These are phyloP conservation scores for Rossbeevera mucosa DNA, from an alignment of 768 basidiomycete genomes.

Conservation along the genomic window DNA sequence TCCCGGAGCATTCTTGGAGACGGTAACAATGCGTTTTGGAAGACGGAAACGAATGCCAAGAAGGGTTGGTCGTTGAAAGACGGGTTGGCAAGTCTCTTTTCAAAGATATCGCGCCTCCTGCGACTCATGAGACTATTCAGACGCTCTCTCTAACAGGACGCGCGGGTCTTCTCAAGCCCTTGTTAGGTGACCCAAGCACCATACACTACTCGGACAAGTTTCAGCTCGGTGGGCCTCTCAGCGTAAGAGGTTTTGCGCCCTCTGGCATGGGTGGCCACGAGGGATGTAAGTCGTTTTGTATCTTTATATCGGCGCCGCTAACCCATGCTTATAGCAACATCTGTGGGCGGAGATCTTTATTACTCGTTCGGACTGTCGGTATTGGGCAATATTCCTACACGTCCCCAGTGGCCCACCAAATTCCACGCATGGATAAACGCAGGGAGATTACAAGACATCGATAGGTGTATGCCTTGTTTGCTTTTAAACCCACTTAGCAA, in stretches of 20 bases:
- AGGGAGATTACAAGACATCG: constrained; percentile 62
- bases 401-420: constrained; percentile 82
- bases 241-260: constrained; percentile 69
- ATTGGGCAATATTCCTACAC: constrained; percentile 67
- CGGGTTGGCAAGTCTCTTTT: constrained; percentile 19
- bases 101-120: background rate
- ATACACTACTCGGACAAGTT: constrained; percentile 76
- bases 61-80: constrained; percentile 22
- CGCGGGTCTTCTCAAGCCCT: constrained; percentile 64
- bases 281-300: constrained; percentile 43
- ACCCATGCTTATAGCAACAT: constrained; percentile 55
- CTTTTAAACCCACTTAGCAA: background rate
- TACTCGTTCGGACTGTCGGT: constrained; percentile 76
- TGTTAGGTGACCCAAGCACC: constrained; percentile 41
- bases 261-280: constrained; percentile 79
- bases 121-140: constrained; percentile 38
- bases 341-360: constrained; percentile 76
- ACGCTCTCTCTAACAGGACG: constrained; percentile 69
- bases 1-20: constrained; percentile 14
- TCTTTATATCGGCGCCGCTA: background rate
- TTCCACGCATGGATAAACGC: constrained; percentile 77
- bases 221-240: constrained; percentile 89
- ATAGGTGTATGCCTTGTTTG: constrained; percentile 44
- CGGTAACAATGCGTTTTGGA: constrained; percentile 27
- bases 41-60: constrained; percentile 17